These are phyloP conservation scores for Yamadazyma blattariae DNA, from an alignment of 1,139 yeast species.

Conservation along the genomic window DNA sequence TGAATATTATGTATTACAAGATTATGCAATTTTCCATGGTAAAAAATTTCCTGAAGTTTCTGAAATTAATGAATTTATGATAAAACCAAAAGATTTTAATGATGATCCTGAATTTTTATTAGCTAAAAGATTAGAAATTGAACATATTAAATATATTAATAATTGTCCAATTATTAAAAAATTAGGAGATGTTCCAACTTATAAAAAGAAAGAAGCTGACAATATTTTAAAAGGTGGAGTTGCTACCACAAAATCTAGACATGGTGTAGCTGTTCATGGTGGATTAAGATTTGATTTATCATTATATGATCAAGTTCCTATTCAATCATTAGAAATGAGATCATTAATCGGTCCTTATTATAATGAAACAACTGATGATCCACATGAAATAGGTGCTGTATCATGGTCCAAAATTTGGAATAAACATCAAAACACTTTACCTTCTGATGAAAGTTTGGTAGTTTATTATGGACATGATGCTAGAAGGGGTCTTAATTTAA, in stretches of 20 bases:
- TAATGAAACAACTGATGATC: slow-evolving; percentile 52
- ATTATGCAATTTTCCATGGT: slow-evolving; percentile 60
- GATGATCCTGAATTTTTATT: slow-evolving; percentile 58
- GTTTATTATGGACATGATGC: slow-evolving; percentile 93
- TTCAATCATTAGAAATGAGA: slow-evolving; percentile 61
- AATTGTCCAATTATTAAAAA: slow-evolving; percentile 62
- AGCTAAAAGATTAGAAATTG: slow-evolving; percentile 57
- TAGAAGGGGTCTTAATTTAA: slow-evolving; percentile 64
- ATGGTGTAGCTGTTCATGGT: slow-evolving; percentile 76
- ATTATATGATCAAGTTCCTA: slow-evolving; percentile 59
- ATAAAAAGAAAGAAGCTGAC: slow-evolving; percentile 21
- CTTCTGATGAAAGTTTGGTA: slow-evolving; percentile 30
- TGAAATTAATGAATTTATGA: neutral
- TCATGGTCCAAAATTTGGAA: slow-evolving; percentile 70
- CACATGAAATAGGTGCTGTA: slow-evolving; percentile 45
- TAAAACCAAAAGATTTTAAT: slow-evolving; percentile 24
- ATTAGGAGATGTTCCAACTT: slow-evolving; percentile 59
- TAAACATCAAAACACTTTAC: slow-evolving; percentile 37
- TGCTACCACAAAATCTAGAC: slow-evolving; percentile 21
- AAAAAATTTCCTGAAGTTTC: slow-evolving; percentile 29
- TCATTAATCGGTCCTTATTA: slow-evolving; percentile 57
- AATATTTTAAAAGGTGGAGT: slow-evolving; percentile 10
- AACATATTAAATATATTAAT: slow-evolving; percentile 58
- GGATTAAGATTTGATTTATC: slow-evolving; percentile 66
- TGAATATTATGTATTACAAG: slow-evolving; percentile 62